Conservation (phyloP, 2,329 filamentous ascomycete species). For the Plectosphaerella plurivora region DNA sequence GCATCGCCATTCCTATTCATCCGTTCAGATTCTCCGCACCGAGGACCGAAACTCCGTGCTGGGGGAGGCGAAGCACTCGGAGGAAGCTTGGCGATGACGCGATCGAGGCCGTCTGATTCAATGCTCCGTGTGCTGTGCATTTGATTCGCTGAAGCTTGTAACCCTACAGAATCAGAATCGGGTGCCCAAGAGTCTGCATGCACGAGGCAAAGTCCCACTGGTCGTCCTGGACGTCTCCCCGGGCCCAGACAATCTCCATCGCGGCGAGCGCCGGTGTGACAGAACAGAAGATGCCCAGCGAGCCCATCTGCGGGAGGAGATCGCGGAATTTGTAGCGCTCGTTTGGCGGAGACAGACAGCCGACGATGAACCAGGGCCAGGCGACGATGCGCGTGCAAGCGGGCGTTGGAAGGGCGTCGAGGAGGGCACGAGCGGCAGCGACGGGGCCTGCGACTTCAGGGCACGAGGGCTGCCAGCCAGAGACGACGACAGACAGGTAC, state of each 20-base stretch:
- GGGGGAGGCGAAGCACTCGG: too few relatives aligned
- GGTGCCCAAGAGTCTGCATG: conserved; percentile 33
- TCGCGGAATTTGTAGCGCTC: conserved; percentile 37
- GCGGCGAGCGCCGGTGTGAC: conserved; percentile 35
- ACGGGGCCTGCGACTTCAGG: conserved; percentile 32
- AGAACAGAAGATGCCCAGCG: conserved; percentile 40
- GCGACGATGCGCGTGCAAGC: conserved; percentile 33
- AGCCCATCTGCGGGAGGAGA: conserved; percentile 34
- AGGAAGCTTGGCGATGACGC: too few relatives aligned
- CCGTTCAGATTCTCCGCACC: too few relatives aligned
- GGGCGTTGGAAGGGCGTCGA: conserved; percentile 24
- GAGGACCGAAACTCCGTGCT: too few relatives aligned
- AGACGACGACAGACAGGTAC: conserved; percentile 44
- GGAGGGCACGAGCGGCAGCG: conserved; percentile 21
- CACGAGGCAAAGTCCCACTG: conserved; percentile 40
- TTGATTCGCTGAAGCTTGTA: conserved; percentile 10
- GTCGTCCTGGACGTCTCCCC: conserved; percentile 31
- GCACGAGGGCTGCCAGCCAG: conserved; percentile 45
- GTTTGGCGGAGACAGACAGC: conserved; percentile 31
- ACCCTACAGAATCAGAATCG: conserved; percentile 29
- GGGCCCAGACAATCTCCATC: conserved; percentile 42
- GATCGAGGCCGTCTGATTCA: too few relatives aligned
- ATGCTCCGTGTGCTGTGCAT: not conserved
- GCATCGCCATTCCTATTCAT: too few relatives aligned
- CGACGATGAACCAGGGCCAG: conserved; percentile 37